Evolutionary conservation across 371 early-diverging fungal genomes (phyloP), one percentile per base, ranked within the genome.

Genomic region (Capillidium heterosporum): DNA sequence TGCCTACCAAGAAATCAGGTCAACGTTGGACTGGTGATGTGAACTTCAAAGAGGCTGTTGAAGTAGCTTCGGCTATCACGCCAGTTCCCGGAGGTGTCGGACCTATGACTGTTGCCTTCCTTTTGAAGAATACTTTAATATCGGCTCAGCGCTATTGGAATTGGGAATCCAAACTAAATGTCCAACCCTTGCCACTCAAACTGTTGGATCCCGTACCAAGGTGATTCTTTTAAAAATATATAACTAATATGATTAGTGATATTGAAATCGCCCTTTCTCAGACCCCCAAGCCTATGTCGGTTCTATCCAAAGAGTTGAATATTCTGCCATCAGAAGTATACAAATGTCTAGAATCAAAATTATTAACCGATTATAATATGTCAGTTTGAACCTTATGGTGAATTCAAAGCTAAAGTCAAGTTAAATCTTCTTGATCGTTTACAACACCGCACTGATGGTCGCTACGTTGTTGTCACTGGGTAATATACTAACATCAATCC

Each of bases 61-160:
- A 71, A 29, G 77, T 81, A 5, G 91, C 91, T 2, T 71, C 80
- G 7, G 71, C 71, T 29, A 87, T 93, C 60, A 93, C 94, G 0
- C 93, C 95, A 1, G 95, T 95, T 47, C 95, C 95, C 24, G 95
- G 95, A 29, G 95, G 94, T 41, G 93, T 94, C 28, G 95, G 94
- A 0, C 95, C 95, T 11, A 92, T 95, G 94, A 94, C 95, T 4
- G 95, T 95, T 13, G 90, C 90, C 44, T 92, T 95, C 91, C 72
- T 95, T 31, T 67, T 95, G 67, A 63, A 82, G 54, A 95, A 94
- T 71, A 87, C 85, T 0, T 69, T 84, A 0, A 60, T 76, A 32
- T 78, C 84, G 48, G 91, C 91, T 28, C 73, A 81, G 62, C 74
- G 87, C 21, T 81, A 73, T 64, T 72, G 77, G 58, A 73, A 78